Base-by-base conservation (phyloP, 2,329 filamentous ascomycete genomes). In the Pseudofabraea citricarpa region DNA sequence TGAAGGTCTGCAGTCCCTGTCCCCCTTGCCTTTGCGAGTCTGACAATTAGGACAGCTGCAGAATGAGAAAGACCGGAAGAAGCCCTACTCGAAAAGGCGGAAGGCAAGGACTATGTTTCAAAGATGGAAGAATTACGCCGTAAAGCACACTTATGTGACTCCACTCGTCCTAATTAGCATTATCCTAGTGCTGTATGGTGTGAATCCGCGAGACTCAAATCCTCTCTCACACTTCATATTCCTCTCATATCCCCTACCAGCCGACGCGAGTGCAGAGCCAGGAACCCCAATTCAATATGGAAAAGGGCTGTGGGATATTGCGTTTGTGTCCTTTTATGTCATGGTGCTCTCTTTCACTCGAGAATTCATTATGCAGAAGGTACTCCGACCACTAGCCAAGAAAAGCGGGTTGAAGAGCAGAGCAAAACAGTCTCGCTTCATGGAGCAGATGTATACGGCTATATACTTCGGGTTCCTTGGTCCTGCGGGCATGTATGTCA, bases 391-490 rank as follows among this genome's bases (percentile, higher is more conserved):
- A 0, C 71, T 90, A 49, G 88, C 89, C 5, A 73, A 79, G 33
- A 74, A 71, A 53, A 81, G 73, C 43, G 86, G 87, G 13, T 81
- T 96, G 59, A 75, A 70, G 48, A 80, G 77, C 50, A 78, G 83
- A 44, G 81, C 75, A 51, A 96, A 95, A 70, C 89, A 93, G 59
- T 78, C 83, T 13, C 84, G 90, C 24, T 96, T 95, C 74, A 93
- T 95, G 87, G 90, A 97, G 66, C 90, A 97, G 68, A 81, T 85
- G 60, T 97, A 97, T 68, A 95, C 90, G 1, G 90, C 90, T 20
- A 71, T 95, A 42, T 96, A 97, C 74, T 95, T 95, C 65, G 80
- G 67, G 35, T 63, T 93, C 45, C 82, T 94, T 45, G 89, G 89
- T 2, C 90, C 90, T 2, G 83, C 83, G 43, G 90, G 90, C 42